Evolutionary conservation across 1,284 basidiomycete genomes (phyloP).

Genomic region (Mycena sp.): DNA sequence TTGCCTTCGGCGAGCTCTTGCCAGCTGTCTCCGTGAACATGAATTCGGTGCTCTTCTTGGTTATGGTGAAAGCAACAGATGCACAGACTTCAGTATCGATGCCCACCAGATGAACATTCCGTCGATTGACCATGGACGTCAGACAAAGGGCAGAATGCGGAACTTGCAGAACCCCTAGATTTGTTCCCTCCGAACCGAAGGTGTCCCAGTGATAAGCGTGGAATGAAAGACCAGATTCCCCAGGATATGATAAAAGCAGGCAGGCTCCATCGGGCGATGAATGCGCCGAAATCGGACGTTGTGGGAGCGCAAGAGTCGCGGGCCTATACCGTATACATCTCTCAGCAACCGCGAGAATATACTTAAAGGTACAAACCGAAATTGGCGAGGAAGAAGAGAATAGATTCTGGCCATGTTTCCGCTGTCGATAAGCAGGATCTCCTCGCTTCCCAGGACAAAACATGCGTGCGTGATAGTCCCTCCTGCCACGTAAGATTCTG

Average conservation of each 20-base stretch:
- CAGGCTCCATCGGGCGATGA: conserved; percentile 67
- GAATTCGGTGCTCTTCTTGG: conserved; percentile 64
- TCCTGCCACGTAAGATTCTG: conserved; percentile 52
- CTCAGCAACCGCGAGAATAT: background rate
- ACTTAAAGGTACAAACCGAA: conserved; percentile 50
- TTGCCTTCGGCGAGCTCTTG: conserved; percentile 28
- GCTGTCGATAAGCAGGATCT: conserved; percentile 59
- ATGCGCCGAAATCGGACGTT: conserved; percentile 48
- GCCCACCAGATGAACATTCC: conserved; percentile 55
- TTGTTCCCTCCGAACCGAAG: conserved; percentile 60
- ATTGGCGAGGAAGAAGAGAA: conserved; percentile 61
- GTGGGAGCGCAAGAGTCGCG: conserved; percentile 53
- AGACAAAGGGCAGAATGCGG: conserved; percentile 44
- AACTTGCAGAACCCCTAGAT: conserved; percentile 46
- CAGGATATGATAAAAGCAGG: conserved; percentile 50
- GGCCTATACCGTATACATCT: conserved; percentile 49
- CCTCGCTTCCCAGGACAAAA: conserved; percentile 58
- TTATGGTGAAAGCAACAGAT: conserved; percentile 62
- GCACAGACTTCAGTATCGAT: conserved; percentile 46
- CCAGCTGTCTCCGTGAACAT: conserved; percentile 56
- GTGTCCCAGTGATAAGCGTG: conserved; percentile 64
- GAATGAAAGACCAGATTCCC: conserved; percentile 40
- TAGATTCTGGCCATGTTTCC: conserved; percentile 54
- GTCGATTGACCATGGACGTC: conserved; percentile 58
- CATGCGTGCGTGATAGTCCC: conserved; percentile 48